phyloP scores from a whole-genome alignment of 108 stramenopile species.

The Epipyxis sp. region DNA sequence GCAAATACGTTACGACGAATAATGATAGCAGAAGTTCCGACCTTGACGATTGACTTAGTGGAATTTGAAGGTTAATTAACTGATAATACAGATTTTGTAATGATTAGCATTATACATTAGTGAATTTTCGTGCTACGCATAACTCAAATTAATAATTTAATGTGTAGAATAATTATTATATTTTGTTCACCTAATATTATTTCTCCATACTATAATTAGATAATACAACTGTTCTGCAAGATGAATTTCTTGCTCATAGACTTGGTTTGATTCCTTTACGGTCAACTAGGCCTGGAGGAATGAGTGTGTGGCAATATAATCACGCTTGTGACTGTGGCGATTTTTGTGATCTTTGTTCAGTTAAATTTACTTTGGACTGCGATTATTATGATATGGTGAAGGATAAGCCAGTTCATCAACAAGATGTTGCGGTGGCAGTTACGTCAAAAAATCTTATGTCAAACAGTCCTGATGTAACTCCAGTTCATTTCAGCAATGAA shows the following conservation, averaged over 20 bases:
- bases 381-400: constrained; percentile 17
- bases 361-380: constrained; percentile 46
- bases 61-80: no score
- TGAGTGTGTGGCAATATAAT: constrained; percentile 4
- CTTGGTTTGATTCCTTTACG: constrained; percentile 89
- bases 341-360: constrained; percentile 50
- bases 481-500: constrained; percentile 74
- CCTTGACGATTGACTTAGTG: constrained; percentile 92
- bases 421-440: neutral
- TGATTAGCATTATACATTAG: no score
- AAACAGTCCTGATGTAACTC: constrained; percentile 64
- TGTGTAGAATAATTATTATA: no score
- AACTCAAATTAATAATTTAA: no score
- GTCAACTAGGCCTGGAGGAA: constrained; percentile 43
- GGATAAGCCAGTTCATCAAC: neutral
- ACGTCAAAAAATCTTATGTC: constrained; percentile 33
- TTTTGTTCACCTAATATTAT: no score
- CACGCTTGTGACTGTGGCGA: constrained; percentile 54
- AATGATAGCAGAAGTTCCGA: constrained; percentile 90
- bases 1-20: constrained; percentile 92
- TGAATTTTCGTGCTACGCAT: no score
- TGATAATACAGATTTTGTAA: no score
- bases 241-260: constrained; percentile 95
- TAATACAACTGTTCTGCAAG: constrained; percentile 86
- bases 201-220: no score